Evolutionary conservation across 192 early-diverging fungal genomes (phyloP), one percentile per base, ranked within the genome.

Genomic region (Helicostylum pulchrum): DNA sequence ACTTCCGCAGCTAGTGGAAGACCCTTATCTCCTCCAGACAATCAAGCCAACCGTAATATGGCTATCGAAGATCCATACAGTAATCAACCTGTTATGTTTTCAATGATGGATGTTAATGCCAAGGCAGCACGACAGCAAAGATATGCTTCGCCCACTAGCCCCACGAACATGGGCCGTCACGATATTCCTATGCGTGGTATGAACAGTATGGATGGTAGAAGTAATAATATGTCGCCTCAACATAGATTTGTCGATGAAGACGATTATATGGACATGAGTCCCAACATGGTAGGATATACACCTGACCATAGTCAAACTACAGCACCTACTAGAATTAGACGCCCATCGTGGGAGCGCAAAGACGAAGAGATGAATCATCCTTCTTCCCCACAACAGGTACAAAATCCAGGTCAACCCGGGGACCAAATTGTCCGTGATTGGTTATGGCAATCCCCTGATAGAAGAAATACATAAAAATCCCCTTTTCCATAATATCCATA

Each of bases 381-480:
- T 23, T 45, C 57, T 39, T 12, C 57, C 19, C 19, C 42, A 42
- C 32, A 8, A 7, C 34, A 15, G 9, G 12, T 53, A 64, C 31
- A 14, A 19, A 10, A 36, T 9, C 36, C 36, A 19, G 36, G 36
- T 17, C 47, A 46, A 36, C n/a, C 47, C 36, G 61, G 20, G 19
- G 48, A 62, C 32, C 45, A 51, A 36, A 39, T 48, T n/a, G 31
- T 53, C 31, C 19, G 51, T 36, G 62, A 53, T 64, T 64, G 62
- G 62, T 44, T 64, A 44, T 52, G 50, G 51, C 62, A 64, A 53
- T 64, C 62, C 6, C 62, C 62, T 15, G 49, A 52, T 19, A 64
- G 62, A 53, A 50, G 62, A 50, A 64, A 39, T 7, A n/a, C 49
- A 23, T 64, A 53, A 62, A 47, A 14, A 14, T 17, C 7, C n/a